Conservation (phyloP, 2,329 filamentous ascomycete genomes). For the Keithomyces neogunnii region DNA sequence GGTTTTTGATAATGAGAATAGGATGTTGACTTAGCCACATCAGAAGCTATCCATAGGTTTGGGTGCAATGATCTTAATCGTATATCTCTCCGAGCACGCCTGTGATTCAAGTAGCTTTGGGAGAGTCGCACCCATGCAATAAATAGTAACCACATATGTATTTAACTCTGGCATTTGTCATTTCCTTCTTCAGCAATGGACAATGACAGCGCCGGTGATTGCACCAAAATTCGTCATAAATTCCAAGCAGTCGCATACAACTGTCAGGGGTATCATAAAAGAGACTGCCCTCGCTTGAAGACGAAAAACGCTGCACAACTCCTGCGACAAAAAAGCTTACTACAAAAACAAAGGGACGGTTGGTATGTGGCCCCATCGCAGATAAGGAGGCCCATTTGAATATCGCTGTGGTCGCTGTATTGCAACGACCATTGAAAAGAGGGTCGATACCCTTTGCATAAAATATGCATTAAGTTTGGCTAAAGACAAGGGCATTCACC, state of each 20-base stretch:
- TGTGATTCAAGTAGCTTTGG: neutral
- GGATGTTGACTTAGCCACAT: neutral
- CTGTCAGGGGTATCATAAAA: neutral
- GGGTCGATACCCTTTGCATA: neutral
- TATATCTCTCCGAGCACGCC: neutral
- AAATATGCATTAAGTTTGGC: slow-evolving; percentile 22
- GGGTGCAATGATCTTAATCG: neutral
- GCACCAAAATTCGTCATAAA: neutral
- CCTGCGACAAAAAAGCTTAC: neutral
- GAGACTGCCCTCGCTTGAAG: neutral
- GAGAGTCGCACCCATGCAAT: neutral
- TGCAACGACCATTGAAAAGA: neutral
- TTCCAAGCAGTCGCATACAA: neutral
- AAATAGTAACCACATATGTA: neutral
- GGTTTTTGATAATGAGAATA: neutral
- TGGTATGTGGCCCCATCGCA: neutral
- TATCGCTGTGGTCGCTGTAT: neutral
- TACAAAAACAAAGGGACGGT: neutral
- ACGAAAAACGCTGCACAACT: neutral
- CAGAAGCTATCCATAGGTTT: neutral
- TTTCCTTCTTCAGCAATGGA: neutral
- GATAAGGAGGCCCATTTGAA: neutral
- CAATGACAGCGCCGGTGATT: neutral
- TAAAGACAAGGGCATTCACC: slow-evolving; percentile 66
- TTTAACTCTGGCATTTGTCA: neutral